Evolutionary conservation across 169 alveolate species (phyloP), one percentile per base, ranked within the genome.

Genomic region (Eimeria nieschulzi): DNA sequence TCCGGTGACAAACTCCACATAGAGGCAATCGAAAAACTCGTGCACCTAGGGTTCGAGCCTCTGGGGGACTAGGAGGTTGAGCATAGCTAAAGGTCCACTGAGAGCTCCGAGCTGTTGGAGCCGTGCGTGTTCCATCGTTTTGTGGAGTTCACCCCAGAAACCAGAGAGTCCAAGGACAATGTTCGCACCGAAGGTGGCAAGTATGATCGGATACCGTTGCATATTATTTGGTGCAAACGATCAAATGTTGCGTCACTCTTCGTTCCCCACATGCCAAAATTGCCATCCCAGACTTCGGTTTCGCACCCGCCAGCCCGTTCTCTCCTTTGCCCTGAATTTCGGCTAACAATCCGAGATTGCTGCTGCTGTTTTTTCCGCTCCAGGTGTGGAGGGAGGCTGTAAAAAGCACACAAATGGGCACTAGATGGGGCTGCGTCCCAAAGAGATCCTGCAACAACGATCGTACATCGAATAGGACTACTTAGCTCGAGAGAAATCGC

Each of bases 301-400:
- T 23, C 72, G 19, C 72, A 59, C 10, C 25, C 87, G 53, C 66
- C 87, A 2, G 72, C 72, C 66, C 68, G 46, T 56, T 78, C 87
- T 71, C 39, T 78, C 23, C 87, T 59, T 17, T 78, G 87, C 54
- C 73, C 71, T 33, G 72, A 59, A 55, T 21, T 33, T 8, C 72
- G 87, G n/a, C 55, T 71, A 26, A 54, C 10, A 17, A 78, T 68
- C 54, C 87, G 71, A 23, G 73, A 78, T 79, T 75, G 66, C 87
- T 46, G 66, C 70, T 73, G 66, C 72, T 61, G 80, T 46, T 82
- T 55, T 80, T 87, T 87, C 71, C 92, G 59, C 84, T 87, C 87
- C 82, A 87, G 19, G 72, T 87, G 92, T 7, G 92, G 92, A 12
- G 92, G 92, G 23, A 87, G 80, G 70, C 92, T 87, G 92, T 13